A percentile compares a stretch with the other conserved stretches of the same genome.
Conservation (phyloP, 208 protist genomes). For the Leishmania arabica region DNA sequence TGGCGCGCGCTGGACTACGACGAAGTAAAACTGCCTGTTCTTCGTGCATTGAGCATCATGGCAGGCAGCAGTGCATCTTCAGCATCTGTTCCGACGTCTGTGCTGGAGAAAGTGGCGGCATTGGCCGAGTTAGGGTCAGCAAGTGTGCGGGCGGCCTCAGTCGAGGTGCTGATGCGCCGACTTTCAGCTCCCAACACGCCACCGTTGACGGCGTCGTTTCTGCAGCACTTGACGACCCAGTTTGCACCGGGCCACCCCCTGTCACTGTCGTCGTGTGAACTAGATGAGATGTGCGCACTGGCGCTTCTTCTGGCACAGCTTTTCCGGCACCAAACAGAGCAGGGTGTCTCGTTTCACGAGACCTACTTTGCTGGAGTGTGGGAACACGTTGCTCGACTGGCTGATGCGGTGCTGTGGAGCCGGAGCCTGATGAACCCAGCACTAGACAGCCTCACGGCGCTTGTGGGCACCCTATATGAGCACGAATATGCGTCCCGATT, state of each 20-base stretch:
- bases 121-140: conserved; percentile 20
- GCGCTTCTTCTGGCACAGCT: conserved; percentile 20
- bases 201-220: background rate
- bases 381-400: conserved; percentile 23
- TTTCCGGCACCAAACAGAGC: conserved; percentile 1
- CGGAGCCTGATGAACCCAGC: conserved; percentile 21
- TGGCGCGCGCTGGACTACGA: conserved; percentile 19
- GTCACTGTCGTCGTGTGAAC: conserved; percentile 29
- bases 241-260: conserved; percentile 21
- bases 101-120: conserved; percentile 25
- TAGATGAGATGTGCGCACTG: conserved; percentile 19
- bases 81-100: conserved; percentile 23
- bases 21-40: conserved; percentile 11
- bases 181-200: conserved; percentile 8
- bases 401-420: conserved; percentile 26
- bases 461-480: conserved; percentile 25
- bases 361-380: conserved; percentile 14
- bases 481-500: conserved; percentile 13
- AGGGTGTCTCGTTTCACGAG: conserved; percentile 9
- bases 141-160: conserved; percentile 21
- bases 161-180: conserved; percentile 21
- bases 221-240: conserved; percentile 17
- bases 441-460: conserved; percentile 15
- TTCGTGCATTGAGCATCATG: conserved; percentile 21
- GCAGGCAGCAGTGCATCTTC: conserved; percentile 18